Conservation (phyloP, 495 filamentous ascomycete species). For the Margaritispora aquatica region DNA sequence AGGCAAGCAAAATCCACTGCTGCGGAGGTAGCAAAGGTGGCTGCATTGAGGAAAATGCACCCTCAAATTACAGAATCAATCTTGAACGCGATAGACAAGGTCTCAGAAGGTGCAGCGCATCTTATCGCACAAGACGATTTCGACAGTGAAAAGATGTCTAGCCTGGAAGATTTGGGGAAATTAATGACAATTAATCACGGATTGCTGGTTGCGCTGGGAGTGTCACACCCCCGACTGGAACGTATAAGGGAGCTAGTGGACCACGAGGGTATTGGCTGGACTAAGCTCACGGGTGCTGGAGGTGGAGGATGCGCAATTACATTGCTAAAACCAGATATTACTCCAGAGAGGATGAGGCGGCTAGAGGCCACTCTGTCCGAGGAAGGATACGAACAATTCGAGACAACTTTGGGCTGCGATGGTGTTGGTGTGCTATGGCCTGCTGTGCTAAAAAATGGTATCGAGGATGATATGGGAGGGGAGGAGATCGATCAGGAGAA, state of each 20-base stretch:
- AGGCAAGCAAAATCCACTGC: conserved; percentile 74
- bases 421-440: conserved; percentile 92
- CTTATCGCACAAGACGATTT: conserved; percentile 62
- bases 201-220: conserved; percentile 77
- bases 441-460: conserved; percentile 70
- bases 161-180: conserved; percentile 67
- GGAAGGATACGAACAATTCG: conserved; percentile 77
- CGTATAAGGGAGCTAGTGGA: conserved; percentile 89
- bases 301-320: conserved; percentile 95
- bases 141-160: conserved; percentile 47
- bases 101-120: conserved; percentile 66
- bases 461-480: conserved; percentile 61
- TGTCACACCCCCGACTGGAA: conserved; percentile 90
- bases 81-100: conserved; percentile 74
- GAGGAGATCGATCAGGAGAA: conserved; percentile 91
- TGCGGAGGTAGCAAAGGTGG: conserved; percentile 82
- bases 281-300: conserved; percentile 92
- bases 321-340: conserved; percentile 59
- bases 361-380: conserved; percentile 61
- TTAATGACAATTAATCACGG: conserved; percentile 91
- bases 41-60: conserved; percentile 57
- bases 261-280: conserved; percentile 86
- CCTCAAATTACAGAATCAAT: conserved; percentile 69
- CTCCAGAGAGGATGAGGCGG: conserved; percentile 41
- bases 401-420: conserved; percentile 83